phyloP scores from a whole-genome alignment of 805 yeast species.

The Debaryomyces tyrocola region DNA sequence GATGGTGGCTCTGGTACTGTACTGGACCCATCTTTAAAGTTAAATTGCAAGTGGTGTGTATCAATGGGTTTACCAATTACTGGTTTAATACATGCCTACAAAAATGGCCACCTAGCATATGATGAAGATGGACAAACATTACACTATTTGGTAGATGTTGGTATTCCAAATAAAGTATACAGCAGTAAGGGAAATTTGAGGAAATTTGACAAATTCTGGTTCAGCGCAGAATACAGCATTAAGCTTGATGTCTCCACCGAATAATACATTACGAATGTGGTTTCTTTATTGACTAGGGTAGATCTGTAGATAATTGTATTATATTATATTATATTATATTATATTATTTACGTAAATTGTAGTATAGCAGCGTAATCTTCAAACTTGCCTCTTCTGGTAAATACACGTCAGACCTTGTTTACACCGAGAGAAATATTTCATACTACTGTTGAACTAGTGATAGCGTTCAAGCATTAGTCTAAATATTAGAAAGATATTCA shows the following conservation, averaged over 20 bases:
- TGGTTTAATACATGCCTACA: conserved; percentile 61
- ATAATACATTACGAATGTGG: not conserved
- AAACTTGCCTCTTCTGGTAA: not conserved
- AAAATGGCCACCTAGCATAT: conserved; percentile 43
- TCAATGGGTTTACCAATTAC: conserved; percentile 74
- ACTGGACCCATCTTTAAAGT: conserved; percentile 26
- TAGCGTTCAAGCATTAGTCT: too few species aligned
- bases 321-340: not conserved
- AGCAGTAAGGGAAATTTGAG: conserved; percentile 38
- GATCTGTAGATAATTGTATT: not conserved
- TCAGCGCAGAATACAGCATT: conserved; percentile 32
- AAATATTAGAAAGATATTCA: too few species aligned
- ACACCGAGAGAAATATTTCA: not conserved
- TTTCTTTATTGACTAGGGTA: not conserved
- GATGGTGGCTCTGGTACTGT: conserved; percentile 77
- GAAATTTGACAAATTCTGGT: conserved; percentile 48
- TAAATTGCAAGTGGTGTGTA: conserved; percentile 57
- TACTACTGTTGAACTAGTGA: too few species aligned
- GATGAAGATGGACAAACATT: conserved; percentile 45
- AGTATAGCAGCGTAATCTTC: not conserved
- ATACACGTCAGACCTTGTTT: not conserved
- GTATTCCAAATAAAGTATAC: conserved; percentile 62
- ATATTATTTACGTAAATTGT: not conserved
- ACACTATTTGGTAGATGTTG: conserved; percentile 68
- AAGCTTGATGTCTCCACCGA: conserved; percentile 15